phyloP scores from a whole-genome alignment of 768 basidiomycete species.

The Lactarius akahatsu region DNA sequence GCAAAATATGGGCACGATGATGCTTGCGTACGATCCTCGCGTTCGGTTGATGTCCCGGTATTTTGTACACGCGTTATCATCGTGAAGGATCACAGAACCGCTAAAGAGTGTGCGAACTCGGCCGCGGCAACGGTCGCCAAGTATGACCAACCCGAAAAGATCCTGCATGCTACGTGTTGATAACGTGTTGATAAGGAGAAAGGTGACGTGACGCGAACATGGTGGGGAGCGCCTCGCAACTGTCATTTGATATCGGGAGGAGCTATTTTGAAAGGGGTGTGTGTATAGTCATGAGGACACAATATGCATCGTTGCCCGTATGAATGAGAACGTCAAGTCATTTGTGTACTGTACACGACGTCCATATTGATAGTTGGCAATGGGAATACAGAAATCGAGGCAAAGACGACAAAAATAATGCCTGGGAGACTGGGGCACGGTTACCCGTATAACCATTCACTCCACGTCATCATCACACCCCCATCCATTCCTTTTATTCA shows the following conservation, averaged over 20 bases:
- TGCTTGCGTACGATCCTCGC: neutral
- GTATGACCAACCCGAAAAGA: neutral
- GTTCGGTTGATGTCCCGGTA: neutral
- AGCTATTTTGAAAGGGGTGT: neutral
- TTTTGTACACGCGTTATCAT: neutral
- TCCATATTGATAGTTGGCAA: neutral
- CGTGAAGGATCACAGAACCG: neutral
- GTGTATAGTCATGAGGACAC: neutral
- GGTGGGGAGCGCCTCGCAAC: neutral
- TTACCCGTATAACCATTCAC: slow-evolving; percentile 17
- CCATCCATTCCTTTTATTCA: slow-evolving; percentile 8
- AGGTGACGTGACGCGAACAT: neutral
- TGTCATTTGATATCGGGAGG: neutral
- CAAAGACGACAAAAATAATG: neutral
- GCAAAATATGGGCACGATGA: neutral
- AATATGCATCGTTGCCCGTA: neutral
- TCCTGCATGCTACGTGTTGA: neutral
- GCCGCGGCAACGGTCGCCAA: neutral
- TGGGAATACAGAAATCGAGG: neutral
- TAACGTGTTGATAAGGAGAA: neutral
- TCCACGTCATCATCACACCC: slow-evolving; percentile 22
- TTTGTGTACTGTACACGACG: neutral
- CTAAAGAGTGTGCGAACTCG: neutral
- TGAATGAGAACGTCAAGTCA: neutral
- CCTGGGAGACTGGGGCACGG: slow-evolving; percentile 16